Conservation (phyloP, 768 basidiomycete species). For the Neoboletus magnificus region DNA sequence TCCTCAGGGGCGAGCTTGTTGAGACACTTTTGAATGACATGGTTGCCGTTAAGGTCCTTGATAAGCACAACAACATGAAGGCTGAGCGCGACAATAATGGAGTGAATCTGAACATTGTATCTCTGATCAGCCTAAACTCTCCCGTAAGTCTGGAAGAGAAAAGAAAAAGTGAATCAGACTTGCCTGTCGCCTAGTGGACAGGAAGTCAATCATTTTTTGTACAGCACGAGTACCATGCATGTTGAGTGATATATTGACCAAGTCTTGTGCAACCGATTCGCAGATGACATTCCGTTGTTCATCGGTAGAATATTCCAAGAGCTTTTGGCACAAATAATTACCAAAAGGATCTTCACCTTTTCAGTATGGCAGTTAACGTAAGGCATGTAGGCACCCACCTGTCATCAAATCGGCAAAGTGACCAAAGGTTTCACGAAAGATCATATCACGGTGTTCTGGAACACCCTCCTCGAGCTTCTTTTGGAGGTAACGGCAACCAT, state of each 20-base stretch:
- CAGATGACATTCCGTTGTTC: slow-evolving; percentile 96
- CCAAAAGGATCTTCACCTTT: slow-evolving; percentile 83
- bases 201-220: slow-evolving; percentile 99
- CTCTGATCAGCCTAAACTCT: slow-evolving; percentile 69
- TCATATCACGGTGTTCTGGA: slow-evolving; percentile 97
- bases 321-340: slow-evolving; percentile 97
- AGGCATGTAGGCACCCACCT: slow-evolving; percentile 43
- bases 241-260: slow-evolving; percentile 97
- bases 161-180: slow-evolving; percentile 38
- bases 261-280: slow-evolving; percentile 94
- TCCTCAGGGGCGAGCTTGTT: slow-evolving; percentile 98
- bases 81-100: slow-evolving; percentile 94
- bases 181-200: slow-evolving; percentile 91
- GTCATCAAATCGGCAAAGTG: slow-evolving; percentile 99
- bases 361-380: slow-evolving; percentile 3
- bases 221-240: slow-evolving; percentile 99
- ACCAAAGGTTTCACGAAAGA: slow-evolving; percentile 96
- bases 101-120: slow-evolving; percentile 90
- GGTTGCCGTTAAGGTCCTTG: slow-evolving; percentile 97
- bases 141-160: slow-evolving; percentile 53
- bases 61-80: slow-evolving; percentile 98
- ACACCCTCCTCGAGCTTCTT: slow-evolving; percentile 98
- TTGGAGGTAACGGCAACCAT: slow-evolving; percentile 96
- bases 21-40: slow-evolving; percentile 98
- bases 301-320: slow-evolving; percentile 94